Evolutionary conservation across 768 basidiomycete species (phyloP).

Genomic region (Psilocybe tampanensis): DNA sequence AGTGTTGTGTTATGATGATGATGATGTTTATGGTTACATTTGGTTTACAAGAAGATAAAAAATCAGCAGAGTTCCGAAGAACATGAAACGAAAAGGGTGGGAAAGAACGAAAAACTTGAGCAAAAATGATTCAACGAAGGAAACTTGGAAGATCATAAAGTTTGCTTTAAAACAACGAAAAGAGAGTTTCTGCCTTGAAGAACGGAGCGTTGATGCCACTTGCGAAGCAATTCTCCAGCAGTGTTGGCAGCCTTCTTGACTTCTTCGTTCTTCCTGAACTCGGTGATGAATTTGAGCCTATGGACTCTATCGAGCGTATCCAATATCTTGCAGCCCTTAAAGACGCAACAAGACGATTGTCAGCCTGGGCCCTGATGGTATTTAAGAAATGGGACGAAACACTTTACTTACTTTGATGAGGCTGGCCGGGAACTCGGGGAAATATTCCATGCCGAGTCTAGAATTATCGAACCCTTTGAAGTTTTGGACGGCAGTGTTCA

Average conservation of each 20-base stretch:
- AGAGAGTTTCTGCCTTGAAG: too few species aligned
- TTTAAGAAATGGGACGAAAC: too few species aligned
- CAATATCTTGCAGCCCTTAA: not conserved
- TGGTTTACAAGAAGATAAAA: too few species aligned
- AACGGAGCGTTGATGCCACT: not conserved
- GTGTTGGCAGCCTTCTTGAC: not conserved
- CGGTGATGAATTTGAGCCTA: not conserved
- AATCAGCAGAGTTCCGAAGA: too few species aligned
- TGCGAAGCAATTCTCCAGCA: not conserved
- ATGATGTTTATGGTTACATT: too few species aligned
- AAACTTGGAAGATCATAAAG: too few species aligned
- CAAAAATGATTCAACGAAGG: too few species aligned
- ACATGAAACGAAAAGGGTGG: too few species aligned
- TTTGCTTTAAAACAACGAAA: too few species aligned
- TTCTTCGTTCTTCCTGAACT: not conserved
- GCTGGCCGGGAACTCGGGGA: not conserved
- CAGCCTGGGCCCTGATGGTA: too few species aligned
- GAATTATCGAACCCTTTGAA: not conserved
- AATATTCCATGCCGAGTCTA: not conserved
- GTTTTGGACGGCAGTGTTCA: not conserved
- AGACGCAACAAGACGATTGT: not conserved
- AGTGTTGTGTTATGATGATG: too few species aligned
- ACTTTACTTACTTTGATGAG: not conserved
- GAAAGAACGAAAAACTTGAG: too few species aligned
- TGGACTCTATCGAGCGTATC: not conserved